phyloP scores from a whole-genome alignment of 2,329 filamentous ascomycete species.

The Xylaria sp. region DNA sequence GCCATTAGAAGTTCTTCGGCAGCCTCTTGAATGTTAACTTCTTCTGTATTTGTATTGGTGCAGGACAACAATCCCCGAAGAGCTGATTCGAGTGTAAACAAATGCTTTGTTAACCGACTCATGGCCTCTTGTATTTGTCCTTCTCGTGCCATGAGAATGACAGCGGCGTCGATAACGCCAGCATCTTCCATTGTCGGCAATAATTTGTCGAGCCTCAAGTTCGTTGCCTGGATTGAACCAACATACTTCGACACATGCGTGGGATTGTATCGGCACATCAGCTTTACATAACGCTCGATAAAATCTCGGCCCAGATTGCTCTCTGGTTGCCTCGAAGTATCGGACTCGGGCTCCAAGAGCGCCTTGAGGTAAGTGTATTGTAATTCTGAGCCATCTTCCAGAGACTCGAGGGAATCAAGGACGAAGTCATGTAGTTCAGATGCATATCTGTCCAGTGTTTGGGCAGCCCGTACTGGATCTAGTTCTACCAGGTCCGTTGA shows the following conservation, averaged over 20 bases:
- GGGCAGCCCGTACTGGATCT: constrained; percentile 72
- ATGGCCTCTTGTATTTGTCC: constrained; percentile 87
- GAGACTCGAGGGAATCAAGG: constrained; percentile 70
- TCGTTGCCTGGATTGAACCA: constrained; percentile 76
- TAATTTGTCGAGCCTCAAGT: constrained; percentile 82
- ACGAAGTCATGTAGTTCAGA: constrained; percentile 74
- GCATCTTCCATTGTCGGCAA: constrained; percentile 89
- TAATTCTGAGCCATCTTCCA: constrained; percentile 68
- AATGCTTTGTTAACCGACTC: constrained; percentile 82
- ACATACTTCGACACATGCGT: constrained; percentile 88
- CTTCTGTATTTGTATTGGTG: constrained; percentile 65
- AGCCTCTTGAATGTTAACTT: constrained; percentile 67
- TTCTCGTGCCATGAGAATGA: constrained; percentile 89
- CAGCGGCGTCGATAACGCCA: constrained; percentile 90
- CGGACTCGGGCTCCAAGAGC: constrained; percentile 73
- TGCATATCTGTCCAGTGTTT: constrained; percentile 70
- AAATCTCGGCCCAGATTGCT: constrained; percentile 66
- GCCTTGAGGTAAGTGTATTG: constrained; percentile 83
- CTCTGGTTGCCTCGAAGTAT: constrained; percentile 50
- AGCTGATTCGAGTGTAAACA: constrained; percentile 82
- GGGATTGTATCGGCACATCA: constrained; percentile 90
- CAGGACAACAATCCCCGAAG: constrained; percentile 78
- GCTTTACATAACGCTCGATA: constrained; percentile 84
- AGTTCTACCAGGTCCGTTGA: constrained; percentile 74
- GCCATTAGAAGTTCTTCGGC: constrained; percentile 79